These are phyloP conservation scores for Ophiostoma triangulosporum DNA, from an alignment of 2,329 filamentous ascomycete genomes.

Conservation along the genomic window DNA sequence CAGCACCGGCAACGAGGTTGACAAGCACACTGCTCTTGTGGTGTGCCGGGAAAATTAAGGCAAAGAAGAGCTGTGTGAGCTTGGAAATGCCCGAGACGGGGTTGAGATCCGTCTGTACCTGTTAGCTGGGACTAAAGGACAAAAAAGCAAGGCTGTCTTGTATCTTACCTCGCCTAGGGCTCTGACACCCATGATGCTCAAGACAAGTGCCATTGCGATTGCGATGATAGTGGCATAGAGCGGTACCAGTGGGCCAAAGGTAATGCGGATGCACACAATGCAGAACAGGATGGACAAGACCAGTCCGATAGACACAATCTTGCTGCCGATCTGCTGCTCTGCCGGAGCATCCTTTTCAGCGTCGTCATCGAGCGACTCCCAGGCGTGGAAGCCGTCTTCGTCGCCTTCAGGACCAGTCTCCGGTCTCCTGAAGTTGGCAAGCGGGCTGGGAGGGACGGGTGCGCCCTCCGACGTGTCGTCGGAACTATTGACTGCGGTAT, in stretches of 20 bases:
- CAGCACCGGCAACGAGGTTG: constrained; percentile 84
- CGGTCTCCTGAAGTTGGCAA: neutral
- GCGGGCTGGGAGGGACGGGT: neutral
- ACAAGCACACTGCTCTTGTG: constrained; percentile 83
- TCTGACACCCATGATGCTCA: constrained; percentile 61
- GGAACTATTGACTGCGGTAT: constrained; percentile 12
- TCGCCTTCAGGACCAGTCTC: constrained; percentile 6
- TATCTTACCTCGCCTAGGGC: constrained; percentile 44
- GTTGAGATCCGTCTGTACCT: constrained; percentile 63
- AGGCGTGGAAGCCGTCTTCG: constrained; percentile 1
- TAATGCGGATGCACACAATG: constrained; percentile 64
- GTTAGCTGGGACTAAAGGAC: neutral
- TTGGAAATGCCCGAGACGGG: constrained; percentile 95
- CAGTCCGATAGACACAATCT: constrained; percentile 61
- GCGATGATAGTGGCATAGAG: constrained; percentile 62
- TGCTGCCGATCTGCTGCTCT: constrained; percentile 64
- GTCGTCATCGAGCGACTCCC: neutral
- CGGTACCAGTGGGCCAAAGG: constrained; percentile 70
- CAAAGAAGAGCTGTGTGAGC: constrained; percentile 89
- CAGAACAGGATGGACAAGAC: constrained; percentile 66
- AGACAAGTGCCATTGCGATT: constrained; percentile 69
- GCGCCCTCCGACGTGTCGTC: constrained; percentile 1
- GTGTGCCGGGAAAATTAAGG: constrained; percentile 68
- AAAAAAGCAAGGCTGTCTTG: neutral
- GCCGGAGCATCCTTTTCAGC: constrained; percentile 63